Evolutionary conservation across 2,329 filamentous ascomycete genomes (phyloP).

Genomic region (Talaromyces piceae): DNA sequence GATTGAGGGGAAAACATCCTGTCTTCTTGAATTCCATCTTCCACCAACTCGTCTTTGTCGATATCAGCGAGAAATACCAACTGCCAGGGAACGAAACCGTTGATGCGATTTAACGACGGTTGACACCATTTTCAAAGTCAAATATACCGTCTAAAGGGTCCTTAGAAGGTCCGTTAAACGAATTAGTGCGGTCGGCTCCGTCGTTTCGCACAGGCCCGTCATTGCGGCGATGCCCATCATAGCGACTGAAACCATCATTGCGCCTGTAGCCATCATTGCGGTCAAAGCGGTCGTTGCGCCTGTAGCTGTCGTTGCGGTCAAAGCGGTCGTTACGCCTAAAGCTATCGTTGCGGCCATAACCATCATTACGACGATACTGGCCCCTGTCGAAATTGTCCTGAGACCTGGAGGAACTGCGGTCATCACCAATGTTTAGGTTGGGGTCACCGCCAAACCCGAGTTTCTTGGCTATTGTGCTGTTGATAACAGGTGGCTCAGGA

Average conservation of each 20-base stretch:
- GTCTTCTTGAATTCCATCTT: neutral
- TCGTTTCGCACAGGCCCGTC: neutral
- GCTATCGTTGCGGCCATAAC: neutral
- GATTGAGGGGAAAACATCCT: neutral
- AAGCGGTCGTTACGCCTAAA: neutral
- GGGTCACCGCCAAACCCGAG: constrained; percentile 21
- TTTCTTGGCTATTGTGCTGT: constrained; percentile 17
- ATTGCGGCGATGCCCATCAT: neutral
- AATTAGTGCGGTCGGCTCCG: neutral
- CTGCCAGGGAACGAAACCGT: neutral
- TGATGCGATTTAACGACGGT: neutral
- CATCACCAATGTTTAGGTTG: constrained; percentile 17
- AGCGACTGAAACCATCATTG: neutral
- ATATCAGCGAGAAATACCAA: neutral
- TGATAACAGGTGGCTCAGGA: constrained; percentile 30
- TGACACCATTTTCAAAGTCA: neutral
- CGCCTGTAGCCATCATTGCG: neutral
- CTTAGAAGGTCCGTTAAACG: neutral
- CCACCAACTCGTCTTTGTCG: neutral
- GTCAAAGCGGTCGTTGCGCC: neutral
- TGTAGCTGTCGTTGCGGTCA: neutral
- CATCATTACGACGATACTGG: too few species aligned
- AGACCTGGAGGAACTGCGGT: too few species aligned
- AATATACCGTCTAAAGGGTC: neutral
- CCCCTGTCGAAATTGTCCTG: neutral